Base-by-base conservation (phyloP, 1,284 basidiomycete genomes). In the Cutaneotrichosporon dermatis region DNA sequence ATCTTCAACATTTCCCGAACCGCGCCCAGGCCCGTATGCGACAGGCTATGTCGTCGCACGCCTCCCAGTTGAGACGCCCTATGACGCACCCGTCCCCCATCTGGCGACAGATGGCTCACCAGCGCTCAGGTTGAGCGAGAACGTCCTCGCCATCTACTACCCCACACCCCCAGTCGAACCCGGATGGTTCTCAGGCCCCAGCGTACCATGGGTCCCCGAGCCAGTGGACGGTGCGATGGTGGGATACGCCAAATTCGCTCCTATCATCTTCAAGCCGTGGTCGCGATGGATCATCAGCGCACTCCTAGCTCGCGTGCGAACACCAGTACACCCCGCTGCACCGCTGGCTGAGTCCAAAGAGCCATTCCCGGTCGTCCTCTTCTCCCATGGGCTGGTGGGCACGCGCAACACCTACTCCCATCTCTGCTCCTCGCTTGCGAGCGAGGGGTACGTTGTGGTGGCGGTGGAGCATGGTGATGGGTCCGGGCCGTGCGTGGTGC, bases 381-480 rank as follows among this genome's bases (percentile, higher is more conserved):
- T 90, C 75, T 89, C 86, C 12, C 89, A 91, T 78, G 89, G 89
- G 16, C 81, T 91, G 10, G 86, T 84, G 13, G 89, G 89, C 1
- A 85, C 83, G 43, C 79, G 85, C 34, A 87, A 84, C 1, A 83
- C 84, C 1, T 90, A 90, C 72, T 87, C 84, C 63, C 86, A 89
- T 73, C 75, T 86, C 61, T 90, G 88, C 68, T 79, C 82, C 2
- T 81, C 82, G 12, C 76, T 92, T 33, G 90, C 89, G 2, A 83
- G 87, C 3, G 82, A 85, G 51, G 90, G 90, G 3, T 85, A 83
- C 64, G 84, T 91, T 11, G 88, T 92, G 1, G 79, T 90, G 35
- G 85, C 87, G 2, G 74, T 91, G 44, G 88, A 90, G 69, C 89
- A 91, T 71, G 81, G 84, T 13, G 89, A 92, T 72, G 89, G 88